Conservation (phyloP, 2,329 filamentous ascomycete species). For the Microcyclospora pomicola region DNA sequence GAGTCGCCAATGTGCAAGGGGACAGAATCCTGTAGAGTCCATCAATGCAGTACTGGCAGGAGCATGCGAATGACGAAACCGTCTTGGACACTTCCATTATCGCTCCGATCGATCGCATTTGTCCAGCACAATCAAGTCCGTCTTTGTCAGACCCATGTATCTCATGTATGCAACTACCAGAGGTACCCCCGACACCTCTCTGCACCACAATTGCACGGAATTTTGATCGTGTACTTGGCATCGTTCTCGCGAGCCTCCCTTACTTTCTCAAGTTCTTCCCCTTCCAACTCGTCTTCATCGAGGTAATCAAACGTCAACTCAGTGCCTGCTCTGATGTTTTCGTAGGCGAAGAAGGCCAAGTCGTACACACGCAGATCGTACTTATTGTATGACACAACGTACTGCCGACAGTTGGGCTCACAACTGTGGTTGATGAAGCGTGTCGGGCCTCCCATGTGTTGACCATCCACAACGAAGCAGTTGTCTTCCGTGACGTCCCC, state of each 20-base stretch:
- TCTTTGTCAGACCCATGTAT: not conserved
- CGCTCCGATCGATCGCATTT: too few species aligned
- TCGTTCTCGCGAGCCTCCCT: slow-evolving; percentile 32
- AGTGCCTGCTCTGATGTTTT: slow-evolving; percentile 48
- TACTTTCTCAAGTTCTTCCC: slow-evolving; percentile 14
- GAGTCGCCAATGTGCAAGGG: too few species aligned
- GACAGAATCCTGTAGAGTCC: too few species aligned
- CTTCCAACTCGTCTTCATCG: slow-evolving; percentile 42
- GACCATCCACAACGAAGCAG: slow-evolving; percentile 44
- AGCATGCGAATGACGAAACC: too few species aligned
- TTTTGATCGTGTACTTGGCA: slow-evolving; percentile 32
- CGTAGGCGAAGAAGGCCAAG: slow-evolving; percentile 59
- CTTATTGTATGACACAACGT: slow-evolving; percentile 64
- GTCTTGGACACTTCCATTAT: too few species aligned
- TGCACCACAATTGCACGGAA: slow-evolving; percentile 44
- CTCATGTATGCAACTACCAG: slow-evolving; percentile 35
- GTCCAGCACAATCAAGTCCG: too few species aligned
- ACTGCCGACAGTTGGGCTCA: slow-evolving; percentile 65
- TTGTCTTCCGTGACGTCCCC: slow-evolving; percentile 39
- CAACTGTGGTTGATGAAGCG: slow-evolving; percentile 77
- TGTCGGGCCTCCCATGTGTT: slow-evolving; percentile 64
- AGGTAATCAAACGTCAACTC: slow-evolving; percentile 74
- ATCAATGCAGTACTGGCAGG: too few species aligned
- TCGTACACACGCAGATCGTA: slow-evolving; percentile 63
- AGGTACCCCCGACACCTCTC: slow-evolving; percentile 54